Evolutionary conservation across 257 asterid species (phyloP), one percentile per base, ranked within the genome.

Genomic region (Sherardia arvensis): DNA sequence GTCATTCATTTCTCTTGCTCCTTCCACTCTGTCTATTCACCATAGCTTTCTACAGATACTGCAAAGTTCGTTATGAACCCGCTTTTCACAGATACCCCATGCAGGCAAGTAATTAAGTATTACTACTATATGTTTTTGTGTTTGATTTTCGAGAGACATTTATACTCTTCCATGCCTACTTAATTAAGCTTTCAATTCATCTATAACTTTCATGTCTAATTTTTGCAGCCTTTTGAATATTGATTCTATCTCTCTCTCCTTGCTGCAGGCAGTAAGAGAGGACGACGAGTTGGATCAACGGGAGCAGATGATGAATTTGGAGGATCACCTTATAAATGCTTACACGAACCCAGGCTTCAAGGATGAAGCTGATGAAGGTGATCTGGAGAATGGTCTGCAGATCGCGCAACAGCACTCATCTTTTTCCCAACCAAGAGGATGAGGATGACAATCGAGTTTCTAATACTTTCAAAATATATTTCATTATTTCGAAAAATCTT

Each of bases 61-160:
- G 97, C 78, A 82, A 82, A 80, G 95, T 87, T 69, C 91, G 94
- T 30, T 84, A 76, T 36, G 94, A 91, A 67, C 89, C 96, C 7
- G 96, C 95, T 69, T 91, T 91, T 48, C 77, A 81, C 38, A 81
- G 53, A 72, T 77, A 79, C 61, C 96, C 97, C 38, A 63, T 91
- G 47, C 97, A 91, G 83, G 83, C 74, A 76, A n/a, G 43, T 29
- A 48, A 34, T 34, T 34, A 34, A 4, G 43, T 34, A 5, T 57
- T 17, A 47, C 5, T 17, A 47, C 20, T 17, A 3, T 12, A 45
- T 15, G n/a, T n/a, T n/a, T n/a, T 15, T 47, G 4, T 8, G 2
- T 47, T 47, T 4, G 20, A 15, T 17, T 15, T 34, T 34, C 7
- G 10, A 34, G 10, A 34, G n/a, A n/a, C n/a, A n/a, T n/a, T n/a